These are phyloP conservation scores for Pseudogymnoascus sp. DNA, from an alignment of 2,329 filamentous ascomycete genomes.

Conservation along the genomic window DNA sequence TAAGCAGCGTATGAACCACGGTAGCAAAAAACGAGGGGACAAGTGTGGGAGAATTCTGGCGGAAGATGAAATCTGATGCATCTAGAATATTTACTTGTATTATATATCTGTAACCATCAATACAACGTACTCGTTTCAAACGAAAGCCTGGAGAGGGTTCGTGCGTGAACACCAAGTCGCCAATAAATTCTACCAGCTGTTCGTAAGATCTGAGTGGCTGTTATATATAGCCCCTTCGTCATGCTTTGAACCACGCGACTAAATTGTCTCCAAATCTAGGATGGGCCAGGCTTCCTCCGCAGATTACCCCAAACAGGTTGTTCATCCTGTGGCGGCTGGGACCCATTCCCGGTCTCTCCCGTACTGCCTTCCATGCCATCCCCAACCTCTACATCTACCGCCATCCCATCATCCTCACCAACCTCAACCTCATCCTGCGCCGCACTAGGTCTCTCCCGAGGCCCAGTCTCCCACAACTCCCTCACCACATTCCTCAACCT, in stretches of 20 bases:
- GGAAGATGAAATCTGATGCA: not conserved
- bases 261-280: not conserved
- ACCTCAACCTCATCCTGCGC: conserved; percentile 4
- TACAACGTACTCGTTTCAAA: not conserved
- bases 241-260: not conserved
- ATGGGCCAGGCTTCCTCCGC: not conserved
- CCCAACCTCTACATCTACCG: conserved; percentile 12
- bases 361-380: not conserved
- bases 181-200: not conserved
- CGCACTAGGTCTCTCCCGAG: conserved; percentile 14
- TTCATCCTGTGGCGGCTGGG: not conserved
- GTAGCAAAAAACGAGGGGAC: not conserved
- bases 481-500: not conserved
- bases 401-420: not conserved
- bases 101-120: not conserved
- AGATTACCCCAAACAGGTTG: not conserved
- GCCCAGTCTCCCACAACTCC: not conserved
- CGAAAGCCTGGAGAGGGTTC: not conserved
- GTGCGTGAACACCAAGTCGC: not conserved
- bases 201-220: not conserved
- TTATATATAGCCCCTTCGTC: not conserved
- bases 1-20: not conserved
- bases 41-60: not conserved
- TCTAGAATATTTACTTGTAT: not conserved
- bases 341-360: not conserved